phyloP scores from a whole-genome alignment of 257 asterid species.

The Lithospermum erythrorhizon region DNA sequence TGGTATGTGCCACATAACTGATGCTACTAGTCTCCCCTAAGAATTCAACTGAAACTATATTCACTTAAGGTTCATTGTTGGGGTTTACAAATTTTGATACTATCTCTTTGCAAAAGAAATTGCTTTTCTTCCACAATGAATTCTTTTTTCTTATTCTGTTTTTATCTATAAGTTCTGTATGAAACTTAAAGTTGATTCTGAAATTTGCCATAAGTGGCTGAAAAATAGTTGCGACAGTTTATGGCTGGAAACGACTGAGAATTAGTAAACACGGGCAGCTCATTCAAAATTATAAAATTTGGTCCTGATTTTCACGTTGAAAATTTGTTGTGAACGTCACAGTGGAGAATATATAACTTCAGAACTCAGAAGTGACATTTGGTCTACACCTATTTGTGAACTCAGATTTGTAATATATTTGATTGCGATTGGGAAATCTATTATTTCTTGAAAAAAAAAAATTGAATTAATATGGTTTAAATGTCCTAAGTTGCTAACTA shows the following conservation, averaged over 20 bases:
- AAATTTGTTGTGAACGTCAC: not conserved
- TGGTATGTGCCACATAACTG: slow-evolving; percentile 44
- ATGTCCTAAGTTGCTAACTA: not conserved
- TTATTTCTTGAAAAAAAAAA: too few relatives aligned
- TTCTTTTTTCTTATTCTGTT: too few relatives aligned
- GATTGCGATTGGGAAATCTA: too few relatives aligned
- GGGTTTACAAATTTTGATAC: not conserved
- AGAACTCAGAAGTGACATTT: not conserved
- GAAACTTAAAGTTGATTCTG: not conserved
- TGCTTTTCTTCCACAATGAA: too few relatives aligned
- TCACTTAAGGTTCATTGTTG: not conserved
- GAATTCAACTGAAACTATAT: not conserved
- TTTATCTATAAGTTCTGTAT: not conserved
- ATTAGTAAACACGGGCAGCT: not conserved
- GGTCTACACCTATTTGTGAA: not conserved
- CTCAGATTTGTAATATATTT: not conserved
- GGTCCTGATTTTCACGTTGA: not conserved
- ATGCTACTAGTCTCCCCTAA: not conserved
- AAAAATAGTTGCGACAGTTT: not conserved
- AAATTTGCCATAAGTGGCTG: not conserved
- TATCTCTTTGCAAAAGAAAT: too few relatives aligned
- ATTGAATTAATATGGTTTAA: not conserved
- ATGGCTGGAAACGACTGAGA: not conserved
- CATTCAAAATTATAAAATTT: too few relatives aligned
- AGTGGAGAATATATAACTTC: too few relatives aligned